phyloP scores from a whole-genome alignment of 257 asterid species.

The Orobanche coerulescens region DNA sequence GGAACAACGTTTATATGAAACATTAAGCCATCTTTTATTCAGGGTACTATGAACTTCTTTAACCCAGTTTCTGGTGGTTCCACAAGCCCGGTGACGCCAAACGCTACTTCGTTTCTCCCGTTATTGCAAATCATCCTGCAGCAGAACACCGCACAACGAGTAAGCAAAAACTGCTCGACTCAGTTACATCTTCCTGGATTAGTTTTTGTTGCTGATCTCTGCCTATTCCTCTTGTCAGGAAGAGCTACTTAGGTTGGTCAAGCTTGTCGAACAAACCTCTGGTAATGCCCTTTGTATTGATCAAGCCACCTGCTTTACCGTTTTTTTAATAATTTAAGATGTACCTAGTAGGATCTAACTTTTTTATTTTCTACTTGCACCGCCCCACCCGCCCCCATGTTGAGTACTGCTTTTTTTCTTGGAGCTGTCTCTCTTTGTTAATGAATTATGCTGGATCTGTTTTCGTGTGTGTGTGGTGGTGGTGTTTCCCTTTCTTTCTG shows the following conservation, averaged over 20 bases:
- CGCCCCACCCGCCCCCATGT: too few relatives aligned
- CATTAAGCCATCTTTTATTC: constrained; percentile 25
- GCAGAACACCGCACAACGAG: constrained; percentile 66
- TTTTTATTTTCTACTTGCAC: too few relatives aligned
- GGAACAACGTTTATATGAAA: constrained; percentile 18
- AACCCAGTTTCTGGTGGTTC: constrained; percentile 43
- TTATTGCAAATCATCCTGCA: constrained; percentile 63
- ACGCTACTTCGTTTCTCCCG: constrained; percentile 52
- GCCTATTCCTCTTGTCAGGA: constrained; percentile 45
- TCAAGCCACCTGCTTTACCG: neutral
- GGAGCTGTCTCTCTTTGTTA: too few relatives aligned
- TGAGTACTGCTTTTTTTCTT: too few relatives aligned
- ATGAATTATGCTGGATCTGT: too few relatives aligned
- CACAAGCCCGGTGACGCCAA: constrained; percentile 35
- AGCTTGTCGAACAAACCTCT: constrained; percentile 57
- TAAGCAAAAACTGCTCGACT: constrained; percentile 27
- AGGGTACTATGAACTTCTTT: constrained; percentile 42
- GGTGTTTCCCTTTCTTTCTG: too few relatives aligned
- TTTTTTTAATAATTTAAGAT: neutral
- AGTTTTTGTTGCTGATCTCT: constrained; percentile 31
- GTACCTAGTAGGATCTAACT: too few relatives aligned
- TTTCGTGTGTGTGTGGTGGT: too few relatives aligned
- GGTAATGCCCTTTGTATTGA: constrained; percentile 55
- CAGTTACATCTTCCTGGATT: constrained; percentile 8
- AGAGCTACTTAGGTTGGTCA: constrained; percentile 57